phyloP scores from a whole-genome alignment of 192 early-diverging fungal species.

The Coemansia sp. region DNA sequence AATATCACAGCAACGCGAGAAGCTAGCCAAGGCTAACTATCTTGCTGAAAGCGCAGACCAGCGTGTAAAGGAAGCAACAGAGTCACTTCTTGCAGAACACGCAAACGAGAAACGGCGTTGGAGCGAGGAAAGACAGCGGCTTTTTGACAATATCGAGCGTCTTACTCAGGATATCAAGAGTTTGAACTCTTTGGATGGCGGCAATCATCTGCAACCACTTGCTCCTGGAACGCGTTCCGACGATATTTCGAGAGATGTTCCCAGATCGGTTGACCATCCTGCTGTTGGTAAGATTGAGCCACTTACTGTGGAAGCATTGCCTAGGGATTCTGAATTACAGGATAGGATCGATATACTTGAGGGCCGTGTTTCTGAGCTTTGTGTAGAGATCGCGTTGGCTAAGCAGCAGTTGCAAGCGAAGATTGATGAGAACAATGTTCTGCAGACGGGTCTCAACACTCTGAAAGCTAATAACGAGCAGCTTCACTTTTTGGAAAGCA shows the following conservation, averaged over 20 bases:
- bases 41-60: constrained; percentile 39
- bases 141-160: constrained; percentile 51
- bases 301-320: not conserved
- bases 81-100: constrained; percentile 23
- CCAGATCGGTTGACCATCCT: not conserved
- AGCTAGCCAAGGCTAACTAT: constrained; percentile 26
- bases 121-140: constrained; percentile 46
- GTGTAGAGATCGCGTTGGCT: not conserved
- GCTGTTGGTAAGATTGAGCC: constrained; percentile 43
- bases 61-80: constrained; percentile 35
- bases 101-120: constrained; percentile 25
- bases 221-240: not conserved
- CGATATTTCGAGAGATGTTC: too few relatives aligned
- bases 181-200: constrained; percentile 8
- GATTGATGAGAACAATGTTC: constrained; percentile 7
- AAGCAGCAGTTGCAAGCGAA: constrained; percentile 14
- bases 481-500: not conserved
- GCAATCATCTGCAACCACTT: not conserved
- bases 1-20: constrained; percentile 53
- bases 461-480: not conserved
- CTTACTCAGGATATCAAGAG: constrained; percentile 32
- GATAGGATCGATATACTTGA: not conserved
- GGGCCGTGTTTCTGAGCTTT: not conserved
- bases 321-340: not conserved
- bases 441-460: constrained; percentile 5